Base-by-base conservation (phyloP, 2,329 filamentous ascomycete species). In the Neoascochyta sp. region DNA sequence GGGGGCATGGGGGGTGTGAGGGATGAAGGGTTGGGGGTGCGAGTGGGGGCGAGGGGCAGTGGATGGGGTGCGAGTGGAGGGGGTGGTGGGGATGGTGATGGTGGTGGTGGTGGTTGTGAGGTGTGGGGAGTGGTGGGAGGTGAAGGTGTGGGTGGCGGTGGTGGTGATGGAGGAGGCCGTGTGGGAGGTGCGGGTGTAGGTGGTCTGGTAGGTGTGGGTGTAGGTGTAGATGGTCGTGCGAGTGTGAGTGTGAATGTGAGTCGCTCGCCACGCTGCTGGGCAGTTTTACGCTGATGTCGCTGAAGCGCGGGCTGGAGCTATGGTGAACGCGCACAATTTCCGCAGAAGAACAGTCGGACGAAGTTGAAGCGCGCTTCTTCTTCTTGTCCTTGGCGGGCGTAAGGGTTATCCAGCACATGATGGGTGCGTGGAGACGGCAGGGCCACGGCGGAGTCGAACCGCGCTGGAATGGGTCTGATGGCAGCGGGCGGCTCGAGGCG, bases 381-480 rank as follows among this genome's bases (percentile, higher is more conserved):
- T 35, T 41, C 32, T 43, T 49, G 41, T 32, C 36, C 36, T 44
- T 49, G 28, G 35, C 16, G 25, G 54, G 54, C 4, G 48, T 50
- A 18, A 58, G 53, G 13, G 48, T 56, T 28, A 58, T 51, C 54
- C 54, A 58, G 40, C 54, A 58, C 54, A 58, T 58, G 29, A 30
- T 38, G 27, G 16, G n/a, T n/a, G n/a, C n/a, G n/a, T n/a, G n/a
- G n/a, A n/a, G n/a, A n/a, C n/a, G n/a, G n/a, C n/a, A n/a, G 34
- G 14, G 36, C 34, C 23, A 42, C 24, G 20, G 26, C 39, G 15
- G 37, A 43, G 29, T 45, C 43, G 36, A 49, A 34, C 9, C 37
- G 45, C 15, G 43, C 25, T n/a, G 44, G 50, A 7, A 56, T 42
- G 13, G 38, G 41, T 11, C 36, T 38, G 5, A 53, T 33, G 9